A percentile compares a stretch with the other conserved stretches of the same genome.
Evolutionary conservation across 1,284 basidiomycete genomes (phyloP).

Genomic region (Stereum hirsutum): DNA sequence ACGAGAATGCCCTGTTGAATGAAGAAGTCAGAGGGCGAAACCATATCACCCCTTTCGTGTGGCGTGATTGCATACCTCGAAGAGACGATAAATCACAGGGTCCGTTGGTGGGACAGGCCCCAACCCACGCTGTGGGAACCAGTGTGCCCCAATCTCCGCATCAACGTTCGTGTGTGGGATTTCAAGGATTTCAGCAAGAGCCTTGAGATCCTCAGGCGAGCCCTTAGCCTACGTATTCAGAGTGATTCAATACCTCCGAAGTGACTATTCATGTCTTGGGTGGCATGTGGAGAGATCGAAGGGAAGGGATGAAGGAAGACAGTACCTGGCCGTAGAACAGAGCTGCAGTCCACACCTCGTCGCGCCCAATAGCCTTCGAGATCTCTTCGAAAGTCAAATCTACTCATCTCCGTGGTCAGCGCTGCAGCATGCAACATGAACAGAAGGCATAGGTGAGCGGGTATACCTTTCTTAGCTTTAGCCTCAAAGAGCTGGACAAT

Average conservation of each 20-base stretch:
- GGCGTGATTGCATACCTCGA: constrained; percentile 46
- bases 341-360: constrained; percentile 86
- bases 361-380: constrained; percentile 58
- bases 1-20: constrained; percentile 58
- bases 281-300: not conserved
- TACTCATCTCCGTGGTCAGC: too few species aligned
- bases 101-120: constrained; percentile 66
- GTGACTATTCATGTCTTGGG: too few species aligned
- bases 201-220: constrained; percentile 45
- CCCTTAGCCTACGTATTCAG: constrained; percentile 52
- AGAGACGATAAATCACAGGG: constrained; percentile 79
- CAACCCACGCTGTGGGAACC: constrained; percentile 67
- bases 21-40: not conserved
- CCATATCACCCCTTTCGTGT: not conserved
- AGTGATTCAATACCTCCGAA: not conserved
- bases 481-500: constrained; percentile 48
- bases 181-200: constrained; percentile 43
- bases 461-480: constrained; percentile 58
- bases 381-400: constrained; percentile 70
- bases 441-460: not conserved
- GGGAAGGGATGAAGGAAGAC: constrained; percentile 1
- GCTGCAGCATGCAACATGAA: too few species aligned
- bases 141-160: constrained; percentile 49
- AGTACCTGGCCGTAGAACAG: constrained; percentile 78
- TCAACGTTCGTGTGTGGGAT: constrained; percentile 31